Conservation (phyloP, 345 rosid genomes). For the Heritiera littoralis region DNA sequence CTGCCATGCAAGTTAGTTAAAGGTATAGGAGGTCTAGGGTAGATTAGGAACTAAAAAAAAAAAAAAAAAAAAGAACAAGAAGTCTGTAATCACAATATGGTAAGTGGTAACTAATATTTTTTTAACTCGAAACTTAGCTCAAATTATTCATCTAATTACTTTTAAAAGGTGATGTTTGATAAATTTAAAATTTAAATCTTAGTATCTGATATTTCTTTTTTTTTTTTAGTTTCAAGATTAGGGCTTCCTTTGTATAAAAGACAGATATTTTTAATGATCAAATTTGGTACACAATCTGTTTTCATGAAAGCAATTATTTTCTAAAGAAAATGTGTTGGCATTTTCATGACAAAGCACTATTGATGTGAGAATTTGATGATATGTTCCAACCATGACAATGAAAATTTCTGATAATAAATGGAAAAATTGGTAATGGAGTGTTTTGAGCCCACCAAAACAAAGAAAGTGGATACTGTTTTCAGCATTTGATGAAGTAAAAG, state of each 20-base stretch:
- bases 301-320: not conserved
- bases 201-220: no score
- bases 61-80: no score
- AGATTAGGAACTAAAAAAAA: no score
- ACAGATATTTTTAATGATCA: not conserved
- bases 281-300: not conserved
- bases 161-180: no score
- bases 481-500: not conserved
- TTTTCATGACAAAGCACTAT: conserved; percentile 14
- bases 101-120: not conserved
- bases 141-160: no score
- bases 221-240: no score
- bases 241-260: no score
- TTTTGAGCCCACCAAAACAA: conserved; percentile 24
- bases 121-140: no score
- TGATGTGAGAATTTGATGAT: conserved; percentile 27
- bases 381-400: not conserved
- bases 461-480: conserved; percentile 20
- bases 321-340: conserved; percentile 27
- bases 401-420: not conserved
- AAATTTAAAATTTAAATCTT: no score
- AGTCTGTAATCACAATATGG: not conserved
- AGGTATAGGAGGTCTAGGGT: no score
- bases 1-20: no score
- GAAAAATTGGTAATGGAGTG: conserved; percentile 12